Evolutionary conservation across 1,284 basidiomycete genomes (phyloP).

Genomic region (Tranzscheliella williamsii): DNA sequence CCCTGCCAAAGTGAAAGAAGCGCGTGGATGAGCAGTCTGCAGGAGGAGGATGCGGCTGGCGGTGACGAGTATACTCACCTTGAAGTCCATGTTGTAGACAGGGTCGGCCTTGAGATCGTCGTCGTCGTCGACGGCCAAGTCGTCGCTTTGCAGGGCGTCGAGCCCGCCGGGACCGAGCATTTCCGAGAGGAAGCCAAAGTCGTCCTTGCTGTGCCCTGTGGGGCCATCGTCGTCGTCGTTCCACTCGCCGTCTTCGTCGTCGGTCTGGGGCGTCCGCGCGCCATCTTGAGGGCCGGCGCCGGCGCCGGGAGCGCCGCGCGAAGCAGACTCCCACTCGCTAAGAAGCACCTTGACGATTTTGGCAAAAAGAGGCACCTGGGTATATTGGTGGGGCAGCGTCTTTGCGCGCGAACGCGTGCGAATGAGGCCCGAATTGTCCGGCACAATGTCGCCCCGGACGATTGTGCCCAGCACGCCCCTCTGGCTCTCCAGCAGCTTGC

Average conservation of each 20-base stretch:
- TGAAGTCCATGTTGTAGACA: constrained; percentile 83
- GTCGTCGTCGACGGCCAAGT: constrained; percentile 68
- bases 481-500: constrained; percentile 73
- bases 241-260: constrained; percentile 49
- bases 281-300: constrained; percentile 7
- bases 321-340: constrained; percentile 71
- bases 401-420: constrained; percentile 91
- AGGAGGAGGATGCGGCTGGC: too few species aligned
- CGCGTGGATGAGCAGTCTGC: neutral
- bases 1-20: neutral
- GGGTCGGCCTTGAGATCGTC: constrained; percentile 86
- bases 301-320: constrained; percentile 60
- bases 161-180: constrained; percentile 68
- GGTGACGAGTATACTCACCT: too few species aligned
- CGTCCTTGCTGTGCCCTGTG: constrained; percentile 62
- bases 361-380: constrained; percentile 80
- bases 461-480: constrained; percentile 69
- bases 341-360: constrained; percentile 88
- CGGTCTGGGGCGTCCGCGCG: constrained; percentile 39
- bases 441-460: constrained; percentile 90
- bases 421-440: constrained; percentile 66
- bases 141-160: constrained; percentile 65
- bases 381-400: constrained; percentile 71
- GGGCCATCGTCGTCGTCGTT: constrained; percentile 42
- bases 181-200: constrained; percentile 63